Evolutionary conservation across 2,329 filamentous ascomycete species (phyloP).

Genomic region (Fusarium xylarioides): DNA sequence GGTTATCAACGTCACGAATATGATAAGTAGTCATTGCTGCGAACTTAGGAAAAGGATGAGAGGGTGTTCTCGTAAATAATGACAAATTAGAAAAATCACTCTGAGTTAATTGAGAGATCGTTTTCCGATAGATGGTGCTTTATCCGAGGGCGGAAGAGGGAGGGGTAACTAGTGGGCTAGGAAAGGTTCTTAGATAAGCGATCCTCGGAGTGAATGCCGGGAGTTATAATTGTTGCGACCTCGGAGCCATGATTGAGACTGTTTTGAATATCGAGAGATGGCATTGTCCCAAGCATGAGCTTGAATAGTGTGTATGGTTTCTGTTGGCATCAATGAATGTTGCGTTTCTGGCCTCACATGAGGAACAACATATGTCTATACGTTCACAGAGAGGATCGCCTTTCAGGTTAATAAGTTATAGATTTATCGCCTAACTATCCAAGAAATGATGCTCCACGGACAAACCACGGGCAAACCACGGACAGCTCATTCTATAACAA

Average conservation of each 20-base stretch:
- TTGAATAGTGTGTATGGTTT: not conserved
- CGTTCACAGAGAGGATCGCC: not conserved
- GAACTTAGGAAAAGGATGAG: accelerated
- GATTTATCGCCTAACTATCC: not conserved
- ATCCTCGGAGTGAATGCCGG: conserved; percentile 14
- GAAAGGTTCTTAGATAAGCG: not conserved
- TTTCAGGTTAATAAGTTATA: not conserved
- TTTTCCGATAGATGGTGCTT: conserved; percentile 1
- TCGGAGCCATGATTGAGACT: accelerated
- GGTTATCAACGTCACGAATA: conserved; percentile 15
- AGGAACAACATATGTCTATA: not conserved
- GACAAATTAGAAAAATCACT: no score
- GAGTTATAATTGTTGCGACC: not conserved
- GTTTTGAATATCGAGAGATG: accelerated
- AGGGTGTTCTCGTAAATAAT: accelerated
- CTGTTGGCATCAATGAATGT: not conserved
- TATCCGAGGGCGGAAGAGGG: conserved; percentile 14
- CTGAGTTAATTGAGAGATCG: not conserved
- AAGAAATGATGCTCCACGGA: not conserved
- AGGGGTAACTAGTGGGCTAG: conserved; percentile 11
- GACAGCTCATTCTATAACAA: accelerated
- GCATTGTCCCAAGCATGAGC: accelerated
- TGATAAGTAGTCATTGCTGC: conserved; percentile 17
- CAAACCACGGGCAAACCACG: accelerated
- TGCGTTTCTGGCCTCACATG: not conserved